phyloP scores from a whole-genome alignment of 345 rosid species.

The Eucalyptus curtisii region DNA sequence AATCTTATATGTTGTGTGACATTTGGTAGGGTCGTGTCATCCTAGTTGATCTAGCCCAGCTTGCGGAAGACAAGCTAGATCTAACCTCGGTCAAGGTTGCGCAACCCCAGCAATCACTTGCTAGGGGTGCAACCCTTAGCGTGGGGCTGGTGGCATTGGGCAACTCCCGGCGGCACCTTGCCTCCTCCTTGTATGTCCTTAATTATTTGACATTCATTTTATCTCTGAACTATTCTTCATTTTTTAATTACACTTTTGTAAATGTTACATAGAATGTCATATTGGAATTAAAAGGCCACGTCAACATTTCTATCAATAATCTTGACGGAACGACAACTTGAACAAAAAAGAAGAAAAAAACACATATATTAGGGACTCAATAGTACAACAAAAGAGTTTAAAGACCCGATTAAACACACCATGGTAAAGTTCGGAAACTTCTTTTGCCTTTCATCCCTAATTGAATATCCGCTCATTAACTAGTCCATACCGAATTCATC shows the following conservation, averaged over 20 bases:
- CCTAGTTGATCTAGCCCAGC: not conserved
- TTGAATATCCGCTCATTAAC: not conserved
- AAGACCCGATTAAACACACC: not conserved
- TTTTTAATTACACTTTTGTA: not conserved
- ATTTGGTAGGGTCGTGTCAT: not conserved
- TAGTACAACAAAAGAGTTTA: not conserved
- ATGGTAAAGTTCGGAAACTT: not conserved
- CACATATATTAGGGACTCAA: not conserved
- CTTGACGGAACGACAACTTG: not conserved
- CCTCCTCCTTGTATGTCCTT: not conserved
- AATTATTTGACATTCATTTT: not conserved
- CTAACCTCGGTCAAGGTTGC: not conserved
- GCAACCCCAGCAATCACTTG: not conserved
- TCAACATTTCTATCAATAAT: not conserved
- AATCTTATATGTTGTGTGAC: not conserved
- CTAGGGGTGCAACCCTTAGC: not conserved
- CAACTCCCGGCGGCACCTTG: not conserved
- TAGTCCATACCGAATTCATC: not conserved
- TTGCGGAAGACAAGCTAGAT: not conserved
- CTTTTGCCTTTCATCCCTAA: not conserved
- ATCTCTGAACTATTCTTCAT: not conserved
- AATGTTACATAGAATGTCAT: rapidly evolving
- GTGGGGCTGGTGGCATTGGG: not conserved
- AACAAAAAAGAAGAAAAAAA: not conserved
- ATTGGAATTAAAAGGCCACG: not conserved